These are phyloP conservation scores for Rubroboletus satanas DNA, from an alignment of 768 basidiomycete species.

Conservation along the genomic window DNA sequence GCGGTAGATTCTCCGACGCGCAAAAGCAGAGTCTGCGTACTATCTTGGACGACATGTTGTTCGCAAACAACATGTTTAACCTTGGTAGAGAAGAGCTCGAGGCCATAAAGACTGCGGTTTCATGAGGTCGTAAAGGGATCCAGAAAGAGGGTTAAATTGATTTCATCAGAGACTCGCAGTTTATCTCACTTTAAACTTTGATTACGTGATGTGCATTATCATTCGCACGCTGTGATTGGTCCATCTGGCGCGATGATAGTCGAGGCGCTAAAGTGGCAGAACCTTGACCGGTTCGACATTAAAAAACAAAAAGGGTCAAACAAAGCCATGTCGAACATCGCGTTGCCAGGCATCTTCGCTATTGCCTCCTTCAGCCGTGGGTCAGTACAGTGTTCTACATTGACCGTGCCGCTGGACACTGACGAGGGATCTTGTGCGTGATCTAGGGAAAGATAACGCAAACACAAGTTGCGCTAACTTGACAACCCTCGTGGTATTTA, in stretches of 20 bases:
- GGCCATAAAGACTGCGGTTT: slow-evolving; percentile 18
- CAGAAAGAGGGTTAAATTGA: slow-evolving; percentile 13
- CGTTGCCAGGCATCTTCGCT: background rate
- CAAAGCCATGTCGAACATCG: slow-evolving; percentile 6
- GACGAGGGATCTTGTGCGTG: slow-evolving; percentile 1
- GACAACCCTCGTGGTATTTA: slow-evolving; percentile 11
- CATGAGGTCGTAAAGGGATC: slow-evolving; percentile 12
- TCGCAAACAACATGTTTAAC: slow-evolving; percentile 25
- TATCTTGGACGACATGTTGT: slow-evolving; percentile 24
- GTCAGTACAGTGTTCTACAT: slow-evolving; percentile 7
- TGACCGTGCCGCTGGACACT: background rate
- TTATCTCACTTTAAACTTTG: slow-evolving; percentile 17
- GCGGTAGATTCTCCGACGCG: slow-evolving; percentile 28
- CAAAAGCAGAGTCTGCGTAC: slow-evolving; percentile 30
- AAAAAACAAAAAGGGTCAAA: slow-evolving; percentile 16
- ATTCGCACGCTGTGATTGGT: slow-evolving; percentile 17
- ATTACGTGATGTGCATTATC: slow-evolving; percentile 25
- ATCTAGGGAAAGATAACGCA: slow-evolving; percentile 11
- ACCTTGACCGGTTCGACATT: slow-evolving; percentile 10
- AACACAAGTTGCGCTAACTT: background rate
- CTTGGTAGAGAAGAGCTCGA: slow-evolving; percentile 27
- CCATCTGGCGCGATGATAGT: slow-evolving; percentile 6
- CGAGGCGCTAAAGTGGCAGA: slow-evolving; percentile 4
- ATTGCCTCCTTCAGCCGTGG: background rate
- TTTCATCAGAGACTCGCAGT: slow-evolving; percentile 7